Conservation (phyloP, 371 early-diverging fungal genomes). For the Lichtheimia ramosa region DNA sequence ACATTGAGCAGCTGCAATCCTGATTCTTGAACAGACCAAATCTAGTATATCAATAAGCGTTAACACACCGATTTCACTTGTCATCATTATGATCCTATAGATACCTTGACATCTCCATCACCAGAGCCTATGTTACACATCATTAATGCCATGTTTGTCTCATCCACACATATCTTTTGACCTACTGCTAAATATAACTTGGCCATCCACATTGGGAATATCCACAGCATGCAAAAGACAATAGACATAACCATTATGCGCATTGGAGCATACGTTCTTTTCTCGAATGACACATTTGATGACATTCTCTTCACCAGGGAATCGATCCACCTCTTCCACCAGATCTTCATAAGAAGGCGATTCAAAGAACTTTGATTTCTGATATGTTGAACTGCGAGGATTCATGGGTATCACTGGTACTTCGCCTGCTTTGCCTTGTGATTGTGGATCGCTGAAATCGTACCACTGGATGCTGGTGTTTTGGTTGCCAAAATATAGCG, state of each 20-base stretch:
- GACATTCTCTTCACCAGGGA: slow-evolving; percentile 34
- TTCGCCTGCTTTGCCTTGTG: slow-evolving; percentile 39
- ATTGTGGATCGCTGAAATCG: slow-evolving; percentile 55
- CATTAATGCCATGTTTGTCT: not conserved
- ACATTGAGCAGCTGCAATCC: slow-evolving; percentile 41
- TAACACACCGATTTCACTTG: not conserved
- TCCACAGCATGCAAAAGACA: slow-evolving; percentile 55
- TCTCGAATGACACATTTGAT: slow-evolving; percentile 59
- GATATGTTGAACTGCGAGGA: slow-evolving; percentile 25
- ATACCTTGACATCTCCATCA: slow-evolving; percentile 71
- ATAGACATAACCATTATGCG: slow-evolving; percentile 81
- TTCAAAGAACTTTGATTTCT: slow-evolving; percentile 46
- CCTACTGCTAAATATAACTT: slow-evolving; percentile 63
- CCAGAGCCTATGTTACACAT: slow-evolving; percentile 52
- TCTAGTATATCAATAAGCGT: slow-evolving; percentile 24
- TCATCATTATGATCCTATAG: not conserved
- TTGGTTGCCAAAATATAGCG: slow-evolving; percentile 76
- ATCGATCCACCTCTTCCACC: slow-evolving; percentile 17
- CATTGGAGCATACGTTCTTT: slow-evolving; percentile 55
- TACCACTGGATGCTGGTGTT: slow-evolving; percentile 80
- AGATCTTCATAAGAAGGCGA: slow-evolving; percentile 18
- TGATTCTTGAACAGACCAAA: slow-evolving; percentile 55
- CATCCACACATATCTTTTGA: not conserved
- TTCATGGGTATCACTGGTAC: slow-evolving; percentile 17
- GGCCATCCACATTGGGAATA: slow-evolving; percentile 55